Evolutionary conservation across 1,139 yeast species (phyloP), one percentile per base, ranked within the genome.

Genomic region (Citeromyces hawaiiensis): DNA sequence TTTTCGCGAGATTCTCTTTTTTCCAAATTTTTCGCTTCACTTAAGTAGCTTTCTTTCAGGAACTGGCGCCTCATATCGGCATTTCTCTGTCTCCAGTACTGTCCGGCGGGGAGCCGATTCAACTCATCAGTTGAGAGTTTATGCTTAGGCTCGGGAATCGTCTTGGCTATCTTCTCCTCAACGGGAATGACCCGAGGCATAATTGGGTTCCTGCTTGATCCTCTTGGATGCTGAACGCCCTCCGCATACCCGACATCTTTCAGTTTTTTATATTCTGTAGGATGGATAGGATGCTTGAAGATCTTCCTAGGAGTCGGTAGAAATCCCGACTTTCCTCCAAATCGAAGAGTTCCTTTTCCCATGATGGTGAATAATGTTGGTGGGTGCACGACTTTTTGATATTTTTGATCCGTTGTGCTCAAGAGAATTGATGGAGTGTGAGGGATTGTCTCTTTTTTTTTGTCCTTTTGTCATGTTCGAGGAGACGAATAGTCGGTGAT

Each of bases 281-380:
- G 79, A 45, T 78, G 73, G 40, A 75, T 69, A 2, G 88, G 86
- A 37, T 68, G 63, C 52, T 76, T 80, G 62, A 82, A 70, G 33
- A 81, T 72, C 33, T 81, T 76, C 53, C 94, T 77, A 11, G 83
- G 77, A 43, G 64, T 68, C 39, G 96, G 96, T 48, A 87, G 68
- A 38, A 83, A 66, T 55, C 96, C 96, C 40, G 93, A 80, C 61
- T 82, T 82, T n/a, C 76, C 76, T 29, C 76, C 76, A 50, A 60
- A 66, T 48, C 66, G 71, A 37, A 70, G 53, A 19, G 66, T 63
- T 42, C 75, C 67, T 50, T 70, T 73, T 43, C 75, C 71, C 76
- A 70, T 69, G 38, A 27, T 46, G 35, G 18, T n/a, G 16, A 8
- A 16, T 6, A 23, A 4, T 23, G 27, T 23, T 23, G 27, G 27